phyloP scores from a whole-genome alignment of 164 flowering plant species.

The Magnolia officinalis region DNA sequence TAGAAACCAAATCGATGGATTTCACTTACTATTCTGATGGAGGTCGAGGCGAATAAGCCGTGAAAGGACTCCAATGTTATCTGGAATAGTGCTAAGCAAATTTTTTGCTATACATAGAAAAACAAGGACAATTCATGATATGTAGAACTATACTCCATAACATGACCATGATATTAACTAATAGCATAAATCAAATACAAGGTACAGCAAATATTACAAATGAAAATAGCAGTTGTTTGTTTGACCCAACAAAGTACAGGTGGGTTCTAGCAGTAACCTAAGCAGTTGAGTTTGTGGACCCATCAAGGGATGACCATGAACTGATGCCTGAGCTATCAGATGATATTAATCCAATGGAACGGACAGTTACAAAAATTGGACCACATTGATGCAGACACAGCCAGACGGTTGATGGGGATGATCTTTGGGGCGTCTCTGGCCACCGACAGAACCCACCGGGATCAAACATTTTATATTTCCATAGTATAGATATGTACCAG shows the following conservation, averaged over 20 bases:
- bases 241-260: too few relatives aligned
- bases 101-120: conserved; percentile 63
- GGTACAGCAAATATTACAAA: neutral
- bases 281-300: too few relatives aligned
- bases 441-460: too few relatives aligned
- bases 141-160: neutral
- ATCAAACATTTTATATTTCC: too few relatives aligned
- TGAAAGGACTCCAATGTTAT: conserved; percentile 74
- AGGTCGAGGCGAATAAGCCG: conserved; percentile 84
- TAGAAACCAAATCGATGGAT: neutral
- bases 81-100: conserved; percentile 63
- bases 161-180: neutral
- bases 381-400: too few relatives aligned
- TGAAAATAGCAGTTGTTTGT: neutral
- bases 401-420: too few relatives aligned
- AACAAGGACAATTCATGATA: conserved; percentile 4
- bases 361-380: too few relatives aligned
- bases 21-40: conserved; percentile 85
- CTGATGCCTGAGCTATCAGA: too few relatives aligned
- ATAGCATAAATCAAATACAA: neutral
- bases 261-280: too few relatives aligned
- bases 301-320: too few relatives aligned
- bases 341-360: too few relatives aligned
- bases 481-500: conserved; percentile 40
- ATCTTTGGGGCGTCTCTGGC: too few relatives aligned